These are phyloP conservation scores for Chrysochromulina parva DNA, from an alignment of 78 protist species.

Conservation along the genomic window DNA sequence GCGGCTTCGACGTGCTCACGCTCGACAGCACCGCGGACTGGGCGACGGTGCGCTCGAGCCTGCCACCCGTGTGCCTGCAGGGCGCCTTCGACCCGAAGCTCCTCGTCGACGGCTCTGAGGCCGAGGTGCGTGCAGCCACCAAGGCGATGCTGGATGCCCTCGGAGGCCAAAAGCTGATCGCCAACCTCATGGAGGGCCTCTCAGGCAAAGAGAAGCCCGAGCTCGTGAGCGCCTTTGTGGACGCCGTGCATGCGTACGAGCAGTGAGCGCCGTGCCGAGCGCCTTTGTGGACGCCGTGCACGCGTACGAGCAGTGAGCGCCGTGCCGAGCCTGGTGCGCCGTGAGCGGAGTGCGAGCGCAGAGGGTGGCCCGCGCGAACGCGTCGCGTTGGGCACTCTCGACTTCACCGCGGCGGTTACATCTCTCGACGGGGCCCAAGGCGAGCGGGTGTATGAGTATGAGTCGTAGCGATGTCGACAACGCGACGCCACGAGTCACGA, in stretches of 20 bases:
- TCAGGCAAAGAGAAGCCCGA: slow-evolving; percentile 44
- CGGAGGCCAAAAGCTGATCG: slow-evolving; percentile 11
- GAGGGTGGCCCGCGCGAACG: no score
- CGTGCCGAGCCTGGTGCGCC: no score
- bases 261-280: no score
- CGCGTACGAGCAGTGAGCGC: neutral
- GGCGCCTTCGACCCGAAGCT: slow-evolving; percentile 38
- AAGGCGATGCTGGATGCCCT: neutral
- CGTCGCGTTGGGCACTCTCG: no score
- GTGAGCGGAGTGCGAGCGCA: no score
- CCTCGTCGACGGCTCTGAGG: neutral
- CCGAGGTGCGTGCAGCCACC: neutral
- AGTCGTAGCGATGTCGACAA: no score
- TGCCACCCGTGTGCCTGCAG: neutral
- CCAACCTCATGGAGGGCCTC: slow-evolving; percentile 51
- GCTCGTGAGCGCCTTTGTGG: slow-evolving; percentile 22
- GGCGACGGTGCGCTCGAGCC: neutral
- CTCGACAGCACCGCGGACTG: neutral
- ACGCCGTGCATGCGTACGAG: slow-evolving; percentile 15
- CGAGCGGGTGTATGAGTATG: no score
- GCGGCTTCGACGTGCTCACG: slow-evolving; percentile 33
- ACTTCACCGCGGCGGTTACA: no score
- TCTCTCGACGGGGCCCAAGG: no score
- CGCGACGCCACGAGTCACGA: no score
- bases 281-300: slow-evolving; percentile 36